phyloP scores from a whole-genome alignment of 306 rosid species.

The Dryas octopetala region DNA sequence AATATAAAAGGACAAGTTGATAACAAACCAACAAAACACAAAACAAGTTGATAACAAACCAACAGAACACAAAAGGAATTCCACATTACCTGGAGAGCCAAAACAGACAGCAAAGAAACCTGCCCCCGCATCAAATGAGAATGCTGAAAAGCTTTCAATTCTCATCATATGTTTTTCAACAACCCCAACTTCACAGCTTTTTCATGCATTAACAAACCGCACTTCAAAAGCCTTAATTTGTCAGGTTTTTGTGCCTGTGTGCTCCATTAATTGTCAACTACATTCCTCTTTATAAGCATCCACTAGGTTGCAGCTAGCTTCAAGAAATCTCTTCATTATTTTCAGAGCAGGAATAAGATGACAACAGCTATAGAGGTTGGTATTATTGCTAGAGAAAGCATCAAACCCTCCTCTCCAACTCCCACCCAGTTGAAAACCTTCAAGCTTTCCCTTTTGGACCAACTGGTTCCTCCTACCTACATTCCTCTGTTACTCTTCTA shows the following conservation, averaged over 20 bases:
- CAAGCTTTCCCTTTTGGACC: conserved; percentile 31
- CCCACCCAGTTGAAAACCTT: conserved; percentile 9
- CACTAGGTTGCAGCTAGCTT: neutral
- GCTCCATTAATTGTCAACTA: neutral
- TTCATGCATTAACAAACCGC: neutral
- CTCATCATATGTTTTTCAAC: too few relatives aligned
- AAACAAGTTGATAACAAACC: too few relatives aligned
- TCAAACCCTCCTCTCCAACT: conserved; percentile 35
- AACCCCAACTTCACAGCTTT: neutral
- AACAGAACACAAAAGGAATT: too few relatives aligned
- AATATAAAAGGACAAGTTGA: too few relatives aligned
- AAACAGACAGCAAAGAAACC: too few relatives aligned
- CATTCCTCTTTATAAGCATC: neutral
- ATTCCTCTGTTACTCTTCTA: conserved; percentile 17
- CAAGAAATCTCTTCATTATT: too few relatives aligned
- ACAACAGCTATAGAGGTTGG: neutral
- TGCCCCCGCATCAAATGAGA: too few relatives aligned
- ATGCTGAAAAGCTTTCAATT: too few relatives aligned
- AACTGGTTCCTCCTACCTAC: conserved; percentile 2
- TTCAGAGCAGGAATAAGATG: neutral
- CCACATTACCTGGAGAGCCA: too few relatives aligned
- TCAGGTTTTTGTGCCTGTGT: neutral
- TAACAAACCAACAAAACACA: too few relatives aligned
- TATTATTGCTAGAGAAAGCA: conserved; percentile 3
- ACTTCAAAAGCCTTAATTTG: neutral